Percentiles rank a stretch among this genome's conserved stretches.
These are phyloP conservation scores for Ophiostoma tasmaniense DNA, from an alignment of 2,329 filamentous ascomycete species.

Conservation along the genomic window DNA sequence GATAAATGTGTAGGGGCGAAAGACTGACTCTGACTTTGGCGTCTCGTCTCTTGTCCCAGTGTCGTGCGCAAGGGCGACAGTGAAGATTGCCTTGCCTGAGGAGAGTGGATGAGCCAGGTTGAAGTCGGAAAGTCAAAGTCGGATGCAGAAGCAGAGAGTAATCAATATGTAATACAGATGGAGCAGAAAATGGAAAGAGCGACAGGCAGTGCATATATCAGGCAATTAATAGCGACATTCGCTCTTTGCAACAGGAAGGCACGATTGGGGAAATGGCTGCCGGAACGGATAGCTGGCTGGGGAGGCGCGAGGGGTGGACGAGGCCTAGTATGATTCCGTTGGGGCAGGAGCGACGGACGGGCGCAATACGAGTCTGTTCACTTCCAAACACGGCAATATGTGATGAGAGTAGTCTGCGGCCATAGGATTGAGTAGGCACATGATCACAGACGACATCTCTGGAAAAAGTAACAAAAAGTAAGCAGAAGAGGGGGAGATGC, in stretches of 20 bases:
- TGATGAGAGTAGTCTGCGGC: background rate
- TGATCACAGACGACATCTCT: too few species aligned
- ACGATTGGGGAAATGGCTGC: constrained; percentile 5
- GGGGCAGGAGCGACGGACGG: background rate
- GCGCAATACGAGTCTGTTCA: background rate
- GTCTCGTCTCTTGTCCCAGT: background rate
- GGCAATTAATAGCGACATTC: background rate
- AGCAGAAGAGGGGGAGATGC: too few species aligned
- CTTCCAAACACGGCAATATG: background rate
- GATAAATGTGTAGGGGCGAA: background rate
- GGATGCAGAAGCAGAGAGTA: background rate
- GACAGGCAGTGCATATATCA: constrained; percentile 10
- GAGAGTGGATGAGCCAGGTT: background rate
- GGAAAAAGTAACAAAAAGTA: too few species aligned
- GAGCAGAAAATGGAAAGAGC: background rate
- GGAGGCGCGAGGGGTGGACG: background rate
- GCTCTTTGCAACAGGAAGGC: background rate
- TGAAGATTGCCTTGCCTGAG: background rate
- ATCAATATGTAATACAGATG: background rate
- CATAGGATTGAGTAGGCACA: background rate
- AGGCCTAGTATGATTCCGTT: background rate
- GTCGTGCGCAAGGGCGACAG: background rate
- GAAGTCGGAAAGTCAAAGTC: background rate
- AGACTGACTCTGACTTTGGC: background rate
- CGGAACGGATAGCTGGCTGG: background rate